These are phyloP conservation scores for Casuarina equisetifolia DNA, from an alignment of 306 rosid genomes.

Conservation along the genomic window DNA sequence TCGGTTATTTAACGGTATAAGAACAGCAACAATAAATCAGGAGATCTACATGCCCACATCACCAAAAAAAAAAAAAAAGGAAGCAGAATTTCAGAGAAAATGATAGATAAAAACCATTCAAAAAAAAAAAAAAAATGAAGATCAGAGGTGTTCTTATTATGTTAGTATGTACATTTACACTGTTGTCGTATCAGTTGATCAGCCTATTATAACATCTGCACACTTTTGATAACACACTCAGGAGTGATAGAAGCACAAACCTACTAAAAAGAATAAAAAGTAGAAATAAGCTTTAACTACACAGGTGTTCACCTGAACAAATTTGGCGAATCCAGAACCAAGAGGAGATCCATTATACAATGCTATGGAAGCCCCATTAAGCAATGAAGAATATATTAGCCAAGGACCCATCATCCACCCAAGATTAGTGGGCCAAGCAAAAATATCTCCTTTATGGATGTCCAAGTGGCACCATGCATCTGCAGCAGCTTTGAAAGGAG, in stretches of 20 bases:
- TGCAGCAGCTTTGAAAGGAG: constrained; percentile 94
- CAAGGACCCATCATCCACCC: constrained; percentile 99
- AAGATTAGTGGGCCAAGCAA: constrained; percentile 96
- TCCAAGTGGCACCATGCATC: constrained; percentile 97
- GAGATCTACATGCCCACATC: neutral
- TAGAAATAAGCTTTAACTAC: neutral
- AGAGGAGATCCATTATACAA: constrained; percentile 87
- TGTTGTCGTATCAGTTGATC: neutral
- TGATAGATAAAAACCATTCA: no score
- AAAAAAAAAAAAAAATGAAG: neutral
- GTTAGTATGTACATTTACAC: neutral
- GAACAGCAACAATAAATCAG: neutral
- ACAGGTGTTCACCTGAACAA: constrained; percentile 63
- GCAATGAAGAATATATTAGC: constrained; percentile 87
- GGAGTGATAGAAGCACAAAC: neutral
- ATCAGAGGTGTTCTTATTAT: neutral
- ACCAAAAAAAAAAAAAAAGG: neutral
- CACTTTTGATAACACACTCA: neutral
- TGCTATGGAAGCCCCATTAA: constrained; percentile 92
- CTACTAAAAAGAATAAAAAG: neutral
- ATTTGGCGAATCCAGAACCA: constrained; percentile 84
- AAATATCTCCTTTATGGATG: constrained; percentile 72
- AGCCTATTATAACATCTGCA: neutral
- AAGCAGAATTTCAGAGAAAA: neutral
- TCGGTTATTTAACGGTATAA: neutral